A percentile compares a stretch with the other conserved stretches of the same genome.
Conservation (phyloP, 2,329 filamentous ascomycete species). For the Pseudogymnoascus sp. region DNA sequence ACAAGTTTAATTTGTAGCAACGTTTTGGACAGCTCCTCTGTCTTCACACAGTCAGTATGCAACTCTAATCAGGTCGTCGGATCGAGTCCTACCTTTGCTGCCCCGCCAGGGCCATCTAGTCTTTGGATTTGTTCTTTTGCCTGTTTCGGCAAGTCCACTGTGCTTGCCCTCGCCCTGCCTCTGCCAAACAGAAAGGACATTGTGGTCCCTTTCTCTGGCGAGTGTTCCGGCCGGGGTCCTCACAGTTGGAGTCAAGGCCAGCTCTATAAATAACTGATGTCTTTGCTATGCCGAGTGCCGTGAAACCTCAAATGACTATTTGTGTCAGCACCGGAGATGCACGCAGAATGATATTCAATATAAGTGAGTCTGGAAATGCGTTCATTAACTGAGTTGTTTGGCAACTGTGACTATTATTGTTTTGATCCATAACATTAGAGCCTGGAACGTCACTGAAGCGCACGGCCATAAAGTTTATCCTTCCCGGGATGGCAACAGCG, state of each 20-base stretch:
- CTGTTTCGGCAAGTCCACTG: slow-evolving; percentile 38
- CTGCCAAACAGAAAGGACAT: slow-evolving; percentile 67
- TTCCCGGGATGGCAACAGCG: slow-evolving; percentile 3
- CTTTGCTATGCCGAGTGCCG: background rate
- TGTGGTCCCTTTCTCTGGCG: slow-evolving; percentile 9
- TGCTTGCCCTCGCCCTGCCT: slow-evolving; percentile 52
- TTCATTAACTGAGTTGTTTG: slow-evolving; percentile 5
- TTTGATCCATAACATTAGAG: slow-evolving; percentile 6
- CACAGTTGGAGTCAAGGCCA: background rate
- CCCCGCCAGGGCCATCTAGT: slow-evolving; percentile 47
- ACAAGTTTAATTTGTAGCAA: slow-evolving; percentile 86
- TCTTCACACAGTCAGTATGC: slow-evolving; percentile 38
- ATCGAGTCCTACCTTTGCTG: slow-evolving; percentile 41
- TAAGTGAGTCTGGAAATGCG: background rate
- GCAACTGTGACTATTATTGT: slow-evolving; percentile 2
- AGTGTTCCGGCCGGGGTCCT: background rate
- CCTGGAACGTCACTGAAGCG: slow-evolving; percentile 5
- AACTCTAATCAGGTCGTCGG: slow-evolving; percentile 6
- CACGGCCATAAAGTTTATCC: slow-evolving; percentile 7
- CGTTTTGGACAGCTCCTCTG: slow-evolving; percentile 79
- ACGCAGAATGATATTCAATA: background rate
- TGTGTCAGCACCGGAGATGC: background rate
- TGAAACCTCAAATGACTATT: background rate
- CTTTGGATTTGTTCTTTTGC: slow-evolving; percentile 55
- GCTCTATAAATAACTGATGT: slow-evolving; percentile 7